Evolutionary conservation across 371 early-diverging fungal species (phyloP).

Genomic region (Mucor racemosus): DNA sequence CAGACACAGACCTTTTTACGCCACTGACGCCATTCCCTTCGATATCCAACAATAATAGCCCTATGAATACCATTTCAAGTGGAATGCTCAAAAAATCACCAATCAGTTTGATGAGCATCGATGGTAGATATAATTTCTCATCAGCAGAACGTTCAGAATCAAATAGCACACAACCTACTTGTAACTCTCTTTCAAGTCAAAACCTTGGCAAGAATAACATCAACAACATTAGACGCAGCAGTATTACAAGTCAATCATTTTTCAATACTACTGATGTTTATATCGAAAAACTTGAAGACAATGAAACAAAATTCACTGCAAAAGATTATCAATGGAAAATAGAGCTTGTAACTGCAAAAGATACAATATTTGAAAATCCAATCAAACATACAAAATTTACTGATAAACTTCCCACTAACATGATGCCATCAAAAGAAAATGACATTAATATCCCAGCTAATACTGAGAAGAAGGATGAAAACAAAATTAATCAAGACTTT

Average conservation of each 20-base stretch:
- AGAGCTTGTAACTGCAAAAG: neutral
- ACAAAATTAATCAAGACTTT: neutral
- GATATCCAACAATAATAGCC: neutral
- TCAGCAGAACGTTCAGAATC: conserved; percentile 6
- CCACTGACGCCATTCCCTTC: neutral
- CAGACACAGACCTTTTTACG: neutral
- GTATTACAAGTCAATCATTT: neutral
- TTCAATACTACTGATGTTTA: neutral
- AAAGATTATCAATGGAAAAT: neutral
- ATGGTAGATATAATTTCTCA: conserved; percentile 8
- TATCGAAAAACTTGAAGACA: neutral
- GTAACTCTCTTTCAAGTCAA: neutral
- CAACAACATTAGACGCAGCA: neutral
- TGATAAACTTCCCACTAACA: neutral
- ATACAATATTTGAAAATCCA: neutral
- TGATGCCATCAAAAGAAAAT: neutral
- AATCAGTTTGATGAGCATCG: neutral
- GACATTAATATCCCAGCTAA: neutral
- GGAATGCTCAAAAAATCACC: conserved; percentile 4
- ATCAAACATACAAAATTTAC: neutral
- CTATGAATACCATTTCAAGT: neutral
- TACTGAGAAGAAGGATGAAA: too few relatives aligned
- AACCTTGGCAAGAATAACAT: neutral
- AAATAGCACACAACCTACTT: conserved; percentile 18
- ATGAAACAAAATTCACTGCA: neutral